phyloP scores from a whole-genome alignment of 345 rosid genomes.

The Gossypium herbaceum region DNA sequence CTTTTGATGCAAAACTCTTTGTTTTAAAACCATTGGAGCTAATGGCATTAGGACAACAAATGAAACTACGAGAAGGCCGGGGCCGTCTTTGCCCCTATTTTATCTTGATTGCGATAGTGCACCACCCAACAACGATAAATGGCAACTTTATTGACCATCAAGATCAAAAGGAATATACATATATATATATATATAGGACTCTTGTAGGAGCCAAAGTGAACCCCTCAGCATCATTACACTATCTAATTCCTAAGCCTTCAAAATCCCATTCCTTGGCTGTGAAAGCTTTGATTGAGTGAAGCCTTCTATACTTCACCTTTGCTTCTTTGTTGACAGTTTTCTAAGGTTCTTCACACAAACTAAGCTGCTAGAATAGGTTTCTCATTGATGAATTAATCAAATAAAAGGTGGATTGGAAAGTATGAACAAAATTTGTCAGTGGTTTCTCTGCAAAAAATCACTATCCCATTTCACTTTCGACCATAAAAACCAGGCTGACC shows the following conservation, averaged over 20 bases:
- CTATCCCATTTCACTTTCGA: background rate
- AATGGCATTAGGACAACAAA: background rate
- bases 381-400: too few relatives aligned
- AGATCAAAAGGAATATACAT: background rate
- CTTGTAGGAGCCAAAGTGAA: background rate
- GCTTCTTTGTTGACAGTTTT: too few relatives aligned
- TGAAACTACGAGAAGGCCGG: slow-evolving; percentile 11
- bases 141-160: slow-evolving; percentile 24
- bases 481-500: background rate
- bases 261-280: too few relatives aligned
- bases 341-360: too few relatives aligned
- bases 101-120: slow-evolving; percentile 22
- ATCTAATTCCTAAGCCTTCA: too few relatives aligned
- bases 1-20: slow-evolving; percentile 23
- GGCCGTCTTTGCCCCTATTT: slow-evolving; percentile 15
- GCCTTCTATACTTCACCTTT: background rate
- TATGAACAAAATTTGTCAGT: too few relatives aligned
- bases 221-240: background rate
- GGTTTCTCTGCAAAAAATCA: background rate
- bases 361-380: too few relatives aligned
- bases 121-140: slow-evolving; percentile 19
- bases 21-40: slow-evolving; percentile 20
- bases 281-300: background rate
- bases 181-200: background rate
- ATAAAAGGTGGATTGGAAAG: too few relatives aligned